phyloP scores from a whole-genome alignment of 2,329 filamentous ascomycete genomes.

The Fusarium pseudonygamai region DNA sequence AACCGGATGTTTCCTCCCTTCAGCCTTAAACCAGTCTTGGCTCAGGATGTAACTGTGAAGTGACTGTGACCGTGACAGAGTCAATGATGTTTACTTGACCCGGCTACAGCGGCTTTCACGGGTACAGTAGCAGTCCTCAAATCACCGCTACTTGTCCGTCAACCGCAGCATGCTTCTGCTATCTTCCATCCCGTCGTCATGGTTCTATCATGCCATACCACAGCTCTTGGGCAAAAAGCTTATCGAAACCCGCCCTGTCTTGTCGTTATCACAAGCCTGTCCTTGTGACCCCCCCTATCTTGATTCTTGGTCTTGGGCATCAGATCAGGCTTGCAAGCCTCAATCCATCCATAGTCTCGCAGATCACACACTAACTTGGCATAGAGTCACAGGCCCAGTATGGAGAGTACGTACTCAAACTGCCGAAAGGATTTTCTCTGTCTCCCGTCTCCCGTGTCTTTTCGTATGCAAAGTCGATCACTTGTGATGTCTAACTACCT shows the following conservation, averaged over 20 bases:
- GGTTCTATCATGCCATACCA: conserved; percentile 1
- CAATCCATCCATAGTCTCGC: neutral
- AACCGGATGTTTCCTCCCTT: neutral
- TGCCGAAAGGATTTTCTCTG: conserved; percentile 5
- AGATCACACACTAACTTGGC: conserved; percentile 5
- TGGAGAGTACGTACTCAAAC: conserved; percentile 13
- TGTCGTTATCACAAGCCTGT: conserved; percentile 13
- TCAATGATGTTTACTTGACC: neutral
- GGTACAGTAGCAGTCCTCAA: neutral
- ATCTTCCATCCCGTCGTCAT: conserved; percentile 12
- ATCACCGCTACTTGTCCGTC: neutral
- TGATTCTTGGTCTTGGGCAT: neutral
- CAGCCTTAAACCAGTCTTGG: conserved; percentile 4
- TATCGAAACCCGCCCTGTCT: neutral
- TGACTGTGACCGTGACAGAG: too few species aligned
- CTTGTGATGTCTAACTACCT: neutral
- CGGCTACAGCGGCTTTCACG: conserved; percentile 3
- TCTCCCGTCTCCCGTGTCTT: neutral
- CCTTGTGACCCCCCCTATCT: conserved; percentile 7
- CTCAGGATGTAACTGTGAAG: neutral
- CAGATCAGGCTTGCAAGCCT: conserved; percentile 13
- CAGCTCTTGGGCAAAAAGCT: conserved; percentile 21
- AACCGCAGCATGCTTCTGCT: neutral
- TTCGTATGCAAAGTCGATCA: neutral
- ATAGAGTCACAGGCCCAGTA: neutral